phyloP scores from a whole-genome alignment of 106 monocot genomes.

The Dendrobium huoshanense region DNA sequence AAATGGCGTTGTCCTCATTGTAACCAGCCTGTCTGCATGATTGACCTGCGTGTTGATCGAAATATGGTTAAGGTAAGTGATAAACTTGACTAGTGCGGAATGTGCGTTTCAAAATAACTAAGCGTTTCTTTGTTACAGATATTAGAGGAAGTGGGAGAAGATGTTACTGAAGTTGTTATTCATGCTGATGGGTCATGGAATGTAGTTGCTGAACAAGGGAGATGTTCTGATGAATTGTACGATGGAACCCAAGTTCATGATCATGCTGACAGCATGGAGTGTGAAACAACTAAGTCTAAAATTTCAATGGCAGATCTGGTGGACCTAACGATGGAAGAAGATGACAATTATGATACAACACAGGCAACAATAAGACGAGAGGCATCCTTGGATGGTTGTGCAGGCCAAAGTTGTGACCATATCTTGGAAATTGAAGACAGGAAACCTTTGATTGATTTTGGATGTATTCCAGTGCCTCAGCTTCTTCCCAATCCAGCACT shows the following conservation, averaged over 20 bases:
- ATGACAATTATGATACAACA: conserved; percentile 6
- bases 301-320: conserved; percentile 17
- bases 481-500: conserved; percentile 4
- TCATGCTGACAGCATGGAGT: conserved; percentile 17
- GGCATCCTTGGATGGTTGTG: background rate
- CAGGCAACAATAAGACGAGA: conserved; percentile 5
- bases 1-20: conserved; percentile 90
- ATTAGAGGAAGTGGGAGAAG: conserved; percentile 37
- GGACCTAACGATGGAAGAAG: conserved; percentile 54
- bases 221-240: conserved; percentile 8
- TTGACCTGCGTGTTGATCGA: conserved; percentile 77
- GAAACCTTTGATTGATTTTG: conserved; percentile 32
- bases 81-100: background rate
- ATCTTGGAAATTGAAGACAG: conserved; percentile 35
- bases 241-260: conserved; percentile 1
- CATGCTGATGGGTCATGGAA: conserved; percentile 60
- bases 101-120: background rate
- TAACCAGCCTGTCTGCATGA: conserved; percentile 61
- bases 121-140: conserved; percentile 28
- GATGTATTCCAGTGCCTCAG: conserved; percentile 2
- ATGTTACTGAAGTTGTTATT: conserved; percentile 39
- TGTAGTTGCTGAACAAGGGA: conserved; percentile 14
- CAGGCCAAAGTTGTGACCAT: conserved; percentile 6
- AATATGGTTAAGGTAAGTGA: conserved; percentile 69
- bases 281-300: conserved; percentile 3